phyloP scores from a whole-genome alignment of 371 early-diverging fungal genomes.

The Coemansia sp. region DNA sequence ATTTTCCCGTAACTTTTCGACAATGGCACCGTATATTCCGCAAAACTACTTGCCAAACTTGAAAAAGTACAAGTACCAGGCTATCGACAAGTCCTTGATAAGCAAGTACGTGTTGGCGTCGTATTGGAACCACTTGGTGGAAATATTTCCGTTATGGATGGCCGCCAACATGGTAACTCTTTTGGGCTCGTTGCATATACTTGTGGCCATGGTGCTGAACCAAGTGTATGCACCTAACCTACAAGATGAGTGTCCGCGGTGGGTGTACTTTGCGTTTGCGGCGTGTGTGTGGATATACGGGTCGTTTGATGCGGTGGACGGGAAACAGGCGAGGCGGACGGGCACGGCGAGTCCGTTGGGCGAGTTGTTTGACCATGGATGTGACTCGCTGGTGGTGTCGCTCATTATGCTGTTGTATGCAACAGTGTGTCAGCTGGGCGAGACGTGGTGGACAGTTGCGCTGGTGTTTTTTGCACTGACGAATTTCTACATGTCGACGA shows the following conservation, averaged over 20 bases:
- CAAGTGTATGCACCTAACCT: slow-evolving; percentile 58
- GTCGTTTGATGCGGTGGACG: slow-evolving; percentile 62
- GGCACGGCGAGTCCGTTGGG: slow-evolving; percentile 82
- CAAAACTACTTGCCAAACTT: slow-evolving; percentile 63
- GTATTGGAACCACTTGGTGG: slow-evolving; percentile 89
- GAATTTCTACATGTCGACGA: slow-evolving; percentile 90
- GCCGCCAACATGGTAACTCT: slow-evolving; percentile 84
- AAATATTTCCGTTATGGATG: slow-evolving; percentile 85
- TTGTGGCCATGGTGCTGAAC: slow-evolving; percentile 53
- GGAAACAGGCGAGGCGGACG: slow-evolving; percentile 78
- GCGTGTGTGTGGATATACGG: slow-evolving; percentile 54
- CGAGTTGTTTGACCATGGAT: slow-evolving; percentile 92
- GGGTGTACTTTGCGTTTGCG: slow-evolving; percentile 60
- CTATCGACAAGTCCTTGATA: slow-evolving; percentile 85
- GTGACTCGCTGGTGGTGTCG: slow-evolving; percentile 78
- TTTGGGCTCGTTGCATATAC: slow-evolving; percentile 62
- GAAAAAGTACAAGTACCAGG: slow-evolving; percentile 77
- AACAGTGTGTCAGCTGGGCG: slow-evolving; percentile 64
- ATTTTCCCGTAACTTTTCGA: slow-evolving; percentile 8
- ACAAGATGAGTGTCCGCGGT: slow-evolving; percentile 53
- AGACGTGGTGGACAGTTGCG: slow-evolving; percentile 72
- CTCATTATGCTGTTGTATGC: slow-evolving; percentile 46
- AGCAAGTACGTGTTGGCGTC: slow-evolving; percentile 80
- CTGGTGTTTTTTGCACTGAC: slow-evolving; percentile 61
- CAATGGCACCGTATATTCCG: slow-evolving; percentile 55